Conservation (phyloP, 495 filamentous ascomycete genomes). For the Penicillium crystallinum region DNA sequence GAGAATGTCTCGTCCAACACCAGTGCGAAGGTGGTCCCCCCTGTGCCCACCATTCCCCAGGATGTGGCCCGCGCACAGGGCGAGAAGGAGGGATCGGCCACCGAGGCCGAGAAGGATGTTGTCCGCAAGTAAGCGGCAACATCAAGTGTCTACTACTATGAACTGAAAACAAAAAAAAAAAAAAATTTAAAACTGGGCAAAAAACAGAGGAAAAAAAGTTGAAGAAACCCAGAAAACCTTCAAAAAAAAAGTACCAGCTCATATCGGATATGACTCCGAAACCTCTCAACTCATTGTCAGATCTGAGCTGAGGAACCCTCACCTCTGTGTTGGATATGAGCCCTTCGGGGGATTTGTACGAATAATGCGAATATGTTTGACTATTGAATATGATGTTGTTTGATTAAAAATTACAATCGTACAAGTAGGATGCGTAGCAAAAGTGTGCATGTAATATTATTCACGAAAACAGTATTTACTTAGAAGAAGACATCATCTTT, state of each 20-base stretch:
- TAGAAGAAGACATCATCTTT: constrained; percentile 46
- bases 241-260: neutral
- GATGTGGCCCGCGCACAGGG: neutral
- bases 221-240: neutral
- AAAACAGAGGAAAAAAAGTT: neutral
- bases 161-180: neutral
- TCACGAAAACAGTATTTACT: constrained; percentile 22
- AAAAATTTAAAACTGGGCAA: neutral
- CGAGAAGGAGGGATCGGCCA: no score
- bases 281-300: neutral
- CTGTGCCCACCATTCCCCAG: constrained; percentile 11
- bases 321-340: neutral
- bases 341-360: neutral
- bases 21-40: constrained; percentile 11
- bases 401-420: neutral
- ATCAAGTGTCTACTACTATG: no score
- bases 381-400: neutral
- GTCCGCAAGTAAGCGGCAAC: neutral
- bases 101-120: neutral
- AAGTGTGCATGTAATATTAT: constrained; percentile 7
- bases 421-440: neutral
- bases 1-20: constrained; percentile 2
- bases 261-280: no score
- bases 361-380: neutral
- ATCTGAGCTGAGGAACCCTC: neutral